Conservation (phyloP, 305 asterid species). For the Fraxinus paxiana region DNA sequence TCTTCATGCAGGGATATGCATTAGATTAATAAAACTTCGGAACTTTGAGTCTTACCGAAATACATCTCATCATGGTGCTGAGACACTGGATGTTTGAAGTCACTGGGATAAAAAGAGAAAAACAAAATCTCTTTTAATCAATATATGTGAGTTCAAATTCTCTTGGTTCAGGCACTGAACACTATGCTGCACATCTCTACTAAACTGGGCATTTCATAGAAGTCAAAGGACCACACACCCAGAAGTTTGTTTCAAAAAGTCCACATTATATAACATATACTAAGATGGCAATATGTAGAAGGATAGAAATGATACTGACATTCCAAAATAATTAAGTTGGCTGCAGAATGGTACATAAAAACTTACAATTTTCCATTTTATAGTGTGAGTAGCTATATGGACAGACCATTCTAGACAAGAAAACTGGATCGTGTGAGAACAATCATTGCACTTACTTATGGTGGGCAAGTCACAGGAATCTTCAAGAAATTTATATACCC, state of each 20-base stretch:
- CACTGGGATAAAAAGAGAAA: conserved; percentile 32
- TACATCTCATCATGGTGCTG: conserved; percentile 55
- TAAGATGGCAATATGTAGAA: neutral
- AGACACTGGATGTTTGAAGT: conserved; percentile 37
- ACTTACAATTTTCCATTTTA: neutral
- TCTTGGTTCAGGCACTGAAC: neutral
- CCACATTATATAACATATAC: neutral
- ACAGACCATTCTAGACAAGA: neutral
- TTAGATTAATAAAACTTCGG: neutral
- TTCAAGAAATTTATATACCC: neutral
- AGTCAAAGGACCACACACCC: neutral
- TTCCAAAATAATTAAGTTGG: neutral
- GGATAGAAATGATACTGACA: neutral
- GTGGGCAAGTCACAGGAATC: neutral
- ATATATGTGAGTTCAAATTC: neutral
- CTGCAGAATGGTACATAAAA: neutral
- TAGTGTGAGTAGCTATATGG: neutral
- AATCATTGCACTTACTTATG: neutral
- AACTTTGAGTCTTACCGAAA: conserved; percentile 40
- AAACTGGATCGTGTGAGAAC: neutral
- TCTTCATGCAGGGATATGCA: neutral
- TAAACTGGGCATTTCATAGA: neutral
- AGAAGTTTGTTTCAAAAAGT: neutral
- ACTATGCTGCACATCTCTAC: neutral
- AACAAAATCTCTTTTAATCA: neutral